Conservation (phyloP, 108 stramenopile genomes). For the Cyclotella cryptica region DNA sequence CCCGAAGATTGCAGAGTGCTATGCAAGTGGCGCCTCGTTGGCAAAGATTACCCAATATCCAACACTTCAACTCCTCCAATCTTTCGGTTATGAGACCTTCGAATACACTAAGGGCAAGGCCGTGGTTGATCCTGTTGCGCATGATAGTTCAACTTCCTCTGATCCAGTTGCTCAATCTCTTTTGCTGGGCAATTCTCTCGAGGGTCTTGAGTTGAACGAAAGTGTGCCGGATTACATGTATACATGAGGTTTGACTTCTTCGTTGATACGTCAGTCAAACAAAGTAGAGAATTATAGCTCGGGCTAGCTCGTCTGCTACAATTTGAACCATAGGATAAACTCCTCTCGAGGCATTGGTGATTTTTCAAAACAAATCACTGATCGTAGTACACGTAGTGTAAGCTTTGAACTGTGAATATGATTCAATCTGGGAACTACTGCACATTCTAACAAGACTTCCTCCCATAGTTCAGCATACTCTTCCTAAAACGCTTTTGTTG, state of each 20-base stretch:
- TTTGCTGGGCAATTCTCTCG: not conserved
- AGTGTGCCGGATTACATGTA: not conserved
- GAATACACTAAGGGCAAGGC: not conserved
- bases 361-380: too few species aligned
- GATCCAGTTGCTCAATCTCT: not conserved
- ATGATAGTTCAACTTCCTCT: not conserved
- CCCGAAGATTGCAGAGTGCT: not conserved
- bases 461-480: too few species aligned
- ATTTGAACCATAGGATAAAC: too few species aligned
- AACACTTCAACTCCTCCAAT: not conserved
- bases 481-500: too few species aligned
- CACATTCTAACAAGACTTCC: too few species aligned
- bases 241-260: not conserved
- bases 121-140: not conserved
- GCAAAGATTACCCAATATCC: not conserved
- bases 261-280: too few species aligned
- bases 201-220: not conserved
- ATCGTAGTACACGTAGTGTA: too few species aligned
- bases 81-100: conserved; percentile 2
- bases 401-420: too few species aligned
- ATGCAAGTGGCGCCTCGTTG: not conserved
- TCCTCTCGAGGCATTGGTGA: too few species aligned
- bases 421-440: too few species aligned
- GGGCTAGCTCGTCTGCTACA: too few species aligned
- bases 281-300: too few species aligned